These are phyloP conservation scores for Pyronema omphalodes DNA, from an alignment of 495 filamentous ascomycete species.

Conservation along the genomic window DNA sequence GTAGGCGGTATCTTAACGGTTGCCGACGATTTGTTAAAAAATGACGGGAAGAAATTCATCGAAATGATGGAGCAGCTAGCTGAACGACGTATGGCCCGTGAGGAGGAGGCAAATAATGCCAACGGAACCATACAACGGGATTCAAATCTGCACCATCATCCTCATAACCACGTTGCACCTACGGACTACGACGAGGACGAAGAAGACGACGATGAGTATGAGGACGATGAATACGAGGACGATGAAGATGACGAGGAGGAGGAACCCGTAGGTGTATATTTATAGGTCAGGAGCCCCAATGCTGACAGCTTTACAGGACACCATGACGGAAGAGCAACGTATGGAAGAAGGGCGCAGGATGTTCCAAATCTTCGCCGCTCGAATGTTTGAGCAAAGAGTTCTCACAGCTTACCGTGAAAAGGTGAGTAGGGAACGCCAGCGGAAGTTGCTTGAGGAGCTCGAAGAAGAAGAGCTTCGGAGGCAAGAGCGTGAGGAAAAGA, in stretches of 20 bases:
- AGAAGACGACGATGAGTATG: constrained; percentile 57
- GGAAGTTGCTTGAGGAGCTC: constrained; percentile 79
- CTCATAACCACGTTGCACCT: constrained; percentile 34
- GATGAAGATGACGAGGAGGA: constrained; percentile 84
- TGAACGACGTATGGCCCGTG: constrained; percentile 88
- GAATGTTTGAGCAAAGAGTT: constrained; percentile 98
- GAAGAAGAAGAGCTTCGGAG: constrained; percentile 61
- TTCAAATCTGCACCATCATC: constrained; percentile 28
- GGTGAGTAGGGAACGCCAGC: constrained; percentile 76
- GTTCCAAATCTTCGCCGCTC: constrained; percentile 98
- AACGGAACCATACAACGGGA: constrained; percentile 10
- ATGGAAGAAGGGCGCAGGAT: constrained; percentile 98
- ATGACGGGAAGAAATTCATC: constrained; percentile 98
- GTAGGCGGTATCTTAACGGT: constrained; percentile 95
- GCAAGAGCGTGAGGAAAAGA: constrained; percentile 71
- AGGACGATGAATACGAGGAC: constrained; percentile 76
- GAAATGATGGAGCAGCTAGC: constrained; percentile 99
- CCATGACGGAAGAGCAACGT: constrained; percentile 93
- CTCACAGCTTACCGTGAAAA: constrained; percentile 95
- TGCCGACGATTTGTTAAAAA: constrained; percentile 93
- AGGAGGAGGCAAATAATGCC: constrained; percentile 62
- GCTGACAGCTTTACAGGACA: constrained; percentile 37
- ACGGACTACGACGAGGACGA: constrained; percentile 51
- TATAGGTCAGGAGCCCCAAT: background rate
- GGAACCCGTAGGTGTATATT: constrained; percentile 44